A percentile compares a stretch with the other conserved stretches of the same genome.
phyloP scores from a whole-genome alignment of 2,329 filamentous ascomycete species.

The Venturia carpophila region DNA sequence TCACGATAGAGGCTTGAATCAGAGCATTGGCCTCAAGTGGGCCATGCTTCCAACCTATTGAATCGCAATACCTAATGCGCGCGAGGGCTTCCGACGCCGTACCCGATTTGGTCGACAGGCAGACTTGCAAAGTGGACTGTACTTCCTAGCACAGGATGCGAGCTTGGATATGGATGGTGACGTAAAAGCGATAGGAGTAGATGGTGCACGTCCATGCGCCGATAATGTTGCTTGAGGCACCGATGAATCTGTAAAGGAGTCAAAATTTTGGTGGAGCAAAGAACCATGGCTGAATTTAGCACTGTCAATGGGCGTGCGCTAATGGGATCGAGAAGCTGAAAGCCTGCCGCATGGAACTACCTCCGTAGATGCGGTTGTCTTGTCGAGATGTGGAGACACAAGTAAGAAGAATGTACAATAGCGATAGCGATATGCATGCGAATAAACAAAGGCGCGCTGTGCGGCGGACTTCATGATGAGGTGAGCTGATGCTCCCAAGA shows the following conservation, averaged over 20 bases:
- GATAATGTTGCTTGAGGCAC: not conserved
- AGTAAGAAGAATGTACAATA: not conserved
- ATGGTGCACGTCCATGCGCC: not conserved
- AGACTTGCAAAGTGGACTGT: not conserved
- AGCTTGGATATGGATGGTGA: not conserved
- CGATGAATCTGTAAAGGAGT: not conserved
- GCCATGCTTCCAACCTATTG: not conserved
- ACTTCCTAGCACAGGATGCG: too few species aligned
- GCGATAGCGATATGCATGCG: not conserved
- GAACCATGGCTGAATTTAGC: not conserved
- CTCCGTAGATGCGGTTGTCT: not conserved
- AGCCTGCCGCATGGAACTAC: not conserved
- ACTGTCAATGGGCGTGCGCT: not conserved
- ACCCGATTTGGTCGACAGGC: not conserved
- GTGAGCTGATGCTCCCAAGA: not conserved
- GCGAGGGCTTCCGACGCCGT: too few species aligned
- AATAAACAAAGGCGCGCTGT: not conserved
- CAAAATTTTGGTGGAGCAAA: not conserved
- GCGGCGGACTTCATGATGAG: constrained; percentile 2
- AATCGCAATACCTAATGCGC: too few species aligned
- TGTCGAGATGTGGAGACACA: constrained; percentile 2
- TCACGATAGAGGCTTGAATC: not conserved
- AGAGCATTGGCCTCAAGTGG: not conserved
- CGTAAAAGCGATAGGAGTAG: not conserved
- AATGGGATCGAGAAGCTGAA: not conserved